A percentile compares a stretch with the other conserved stretches of the same genome.
These are phyloP conservation scores for Teratosphaeria pseudoeucalypti DNA, from an alignment of 2,329 filamentous ascomycete species.

Conservation along the genomic window DNA sequence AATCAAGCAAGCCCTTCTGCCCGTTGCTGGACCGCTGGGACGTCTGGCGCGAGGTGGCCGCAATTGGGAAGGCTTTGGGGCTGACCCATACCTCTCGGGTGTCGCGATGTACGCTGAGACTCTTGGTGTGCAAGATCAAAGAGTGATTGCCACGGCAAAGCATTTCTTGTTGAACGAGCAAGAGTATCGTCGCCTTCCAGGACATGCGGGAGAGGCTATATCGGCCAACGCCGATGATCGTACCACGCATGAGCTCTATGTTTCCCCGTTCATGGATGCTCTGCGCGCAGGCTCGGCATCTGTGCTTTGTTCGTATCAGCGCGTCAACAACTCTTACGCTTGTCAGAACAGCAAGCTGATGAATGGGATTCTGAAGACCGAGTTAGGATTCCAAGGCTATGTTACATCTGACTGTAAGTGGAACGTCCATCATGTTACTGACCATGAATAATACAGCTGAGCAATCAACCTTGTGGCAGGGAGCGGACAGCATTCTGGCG, in stretches of 20 bases:
- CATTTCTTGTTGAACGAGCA: slow-evolving; percentile 68
- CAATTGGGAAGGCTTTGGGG: slow-evolving; percentile 67
- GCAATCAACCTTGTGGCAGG: slow-evolving; percentile 20
- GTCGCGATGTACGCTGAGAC: background rate
- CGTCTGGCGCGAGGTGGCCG: slow-evolving; percentile 30
- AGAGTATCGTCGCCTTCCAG: slow-evolving; percentile 48
- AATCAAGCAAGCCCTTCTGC: slow-evolving; percentile 43
- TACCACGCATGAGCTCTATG: slow-evolving; percentile 57
- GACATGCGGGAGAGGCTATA: slow-evolving; percentile 38
- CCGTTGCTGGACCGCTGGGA: slow-evolving; percentile 52
- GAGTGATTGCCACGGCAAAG: slow-evolving; percentile 69
- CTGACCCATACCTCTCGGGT: slow-evolving; percentile 50
- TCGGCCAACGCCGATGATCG: slow-evolving; percentile 55
- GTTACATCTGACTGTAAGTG: background rate
- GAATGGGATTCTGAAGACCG: slow-evolving; percentile 56
- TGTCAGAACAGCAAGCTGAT: slow-evolving; percentile 56
- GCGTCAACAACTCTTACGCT: slow-evolving; percentile 61
- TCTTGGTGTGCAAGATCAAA: slow-evolving; percentile 51
- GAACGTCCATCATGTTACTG: background rate
- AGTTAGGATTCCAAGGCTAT: slow-evolving; percentile 45
- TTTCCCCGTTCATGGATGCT: slow-evolving; percentile 64
- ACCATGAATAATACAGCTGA: background rate
- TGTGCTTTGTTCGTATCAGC: slow-evolving; percentile 66
- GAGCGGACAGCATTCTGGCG: slow-evolving; percentile 49
- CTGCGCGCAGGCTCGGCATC: slow-evolving; percentile 55